phyloP scores from a whole-genome alignment of 2,329 filamentous ascomycete species.

The Colletotrichum coccodes region DNA sequence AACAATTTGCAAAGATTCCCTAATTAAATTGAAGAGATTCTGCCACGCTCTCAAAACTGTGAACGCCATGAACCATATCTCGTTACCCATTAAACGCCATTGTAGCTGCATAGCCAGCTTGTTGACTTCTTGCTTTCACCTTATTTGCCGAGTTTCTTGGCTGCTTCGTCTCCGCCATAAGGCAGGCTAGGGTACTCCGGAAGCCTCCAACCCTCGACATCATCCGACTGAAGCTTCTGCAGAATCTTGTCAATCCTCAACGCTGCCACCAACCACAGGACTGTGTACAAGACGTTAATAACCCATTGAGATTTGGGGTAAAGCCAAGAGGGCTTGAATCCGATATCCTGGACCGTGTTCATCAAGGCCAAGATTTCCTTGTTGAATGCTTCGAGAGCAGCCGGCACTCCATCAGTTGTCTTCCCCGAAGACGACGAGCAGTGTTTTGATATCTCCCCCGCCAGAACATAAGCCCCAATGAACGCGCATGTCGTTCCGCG shows the following conservation, averaged over 20 bases:
- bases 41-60: too few species aligned
- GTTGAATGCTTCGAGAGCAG: slow-evolving; percentile 55
- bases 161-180: neutral
- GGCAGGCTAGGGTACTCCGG: slow-evolving; percentile 12
- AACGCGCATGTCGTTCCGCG: slow-evolving; percentile 61
- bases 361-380: slow-evolving; percentile 55
- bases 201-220: slow-evolving; percentile 20
- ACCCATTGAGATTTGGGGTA: slow-evolving; percentile 28
- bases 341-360: slow-evolving; percentile 48
- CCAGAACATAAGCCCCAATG: slow-evolving; percentile 64
- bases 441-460: slow-evolving; percentile 58
- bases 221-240: slow-evolving; percentile 21
- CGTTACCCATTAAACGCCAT: too few species aligned
- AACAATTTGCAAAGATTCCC: too few species aligned
- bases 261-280: slow-evolving; percentile 14
- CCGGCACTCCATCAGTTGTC: slow-evolving; percentile 35
- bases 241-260: slow-evolving; percentile 23
- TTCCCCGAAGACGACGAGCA: neutral
- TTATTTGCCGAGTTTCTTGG: neutral
- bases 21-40: too few species aligned
- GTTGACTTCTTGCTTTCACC: too few species aligned
- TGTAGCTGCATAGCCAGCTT: neutral
- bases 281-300: slow-evolving; percentile 11
- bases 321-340: neutral
- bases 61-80: too few species aligned